Evolutionary conservation across 139 green algal species (phyloP), one percentile per base, ranked within the genome.

Genomic region (Spirogloea muscicola): DNA sequence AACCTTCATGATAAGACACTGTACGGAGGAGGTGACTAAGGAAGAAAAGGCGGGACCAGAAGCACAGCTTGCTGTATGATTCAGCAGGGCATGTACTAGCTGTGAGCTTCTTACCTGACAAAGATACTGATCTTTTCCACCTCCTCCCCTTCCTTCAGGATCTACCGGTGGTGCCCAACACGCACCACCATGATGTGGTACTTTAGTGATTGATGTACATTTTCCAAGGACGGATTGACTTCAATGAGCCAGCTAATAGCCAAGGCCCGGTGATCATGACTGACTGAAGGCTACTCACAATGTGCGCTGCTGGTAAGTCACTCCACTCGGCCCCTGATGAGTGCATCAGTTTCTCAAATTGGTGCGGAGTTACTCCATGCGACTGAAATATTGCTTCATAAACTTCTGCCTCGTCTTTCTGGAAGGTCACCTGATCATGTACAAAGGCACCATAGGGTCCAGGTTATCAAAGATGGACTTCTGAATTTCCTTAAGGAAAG

Each of bases 341-440:
- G 25, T 57, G 55, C 68, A 76, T 69, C 3, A 76, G 34, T 57
- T 76, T 76, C 75, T 76, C 55, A 75, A 76, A 76, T 57, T 76
- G 68, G 43, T 75, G 55, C 3, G 55, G 31, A 6, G 68, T 76
- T 21, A 76, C 68, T 33, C 68, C 68, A 37, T 76, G 68, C 49
- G 37, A 31, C 58, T 76, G 68, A 13, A 76, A 76, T 57, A 75
- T 34, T 3, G 36, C 31, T 10, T 68, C 52, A 75, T 75, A 76
- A 10, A 76, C 68, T 21, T 76, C 68, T 3, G 55, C 31, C 68
- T 76, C 68, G 27, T 76, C 68, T 3, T 6, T 38, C 7, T 75
- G 43, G 6, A 76, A 76, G 6, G 38, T 25, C 29, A 76, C 58
- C 68, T 76, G 68, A 52, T 42, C 33, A 68, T 49, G 25, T 13